Conservation (phyloP, 306 rosid genomes). For the Fagus crenata region DNA sequence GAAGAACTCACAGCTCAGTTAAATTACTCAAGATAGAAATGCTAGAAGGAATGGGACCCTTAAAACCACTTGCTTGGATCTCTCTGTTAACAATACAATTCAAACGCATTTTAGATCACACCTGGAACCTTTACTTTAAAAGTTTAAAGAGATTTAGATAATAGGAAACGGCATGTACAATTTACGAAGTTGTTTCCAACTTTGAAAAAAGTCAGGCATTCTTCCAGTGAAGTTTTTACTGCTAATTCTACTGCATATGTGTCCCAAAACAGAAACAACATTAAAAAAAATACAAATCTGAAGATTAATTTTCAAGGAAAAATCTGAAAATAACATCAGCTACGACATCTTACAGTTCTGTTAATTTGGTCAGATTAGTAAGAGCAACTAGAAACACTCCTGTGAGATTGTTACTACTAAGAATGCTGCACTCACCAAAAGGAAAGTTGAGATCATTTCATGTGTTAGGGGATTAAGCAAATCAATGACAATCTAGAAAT, state of each 20-base stretch:
- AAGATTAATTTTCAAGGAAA: background rate
- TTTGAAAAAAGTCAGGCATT: constrained; percentile 20
- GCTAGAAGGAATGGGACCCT: too few relatives aligned
- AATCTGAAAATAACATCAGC: background rate
- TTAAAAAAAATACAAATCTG: background rate
- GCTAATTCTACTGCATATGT: constrained; percentile 26
- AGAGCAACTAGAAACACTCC: constrained; percentile 27
- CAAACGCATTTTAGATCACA: background rate
- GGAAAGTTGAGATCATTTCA: background rate
- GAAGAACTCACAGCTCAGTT: too few relatives aligned
- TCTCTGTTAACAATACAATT: constrained; percentile 17
- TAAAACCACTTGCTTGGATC: too few relatives aligned
- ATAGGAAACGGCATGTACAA: constrained; percentile 29
- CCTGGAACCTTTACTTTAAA: background rate
- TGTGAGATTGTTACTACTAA: constrained; percentile 24
- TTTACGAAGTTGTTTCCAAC: constrained; percentile 11
- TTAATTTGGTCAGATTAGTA: constrained; percentile 12
- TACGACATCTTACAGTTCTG: background rate
- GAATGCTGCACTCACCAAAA: constrained; percentile 18
- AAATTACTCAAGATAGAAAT: too few relatives aligned
- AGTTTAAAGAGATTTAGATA: constrained; percentile 15
- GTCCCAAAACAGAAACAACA: background rate
- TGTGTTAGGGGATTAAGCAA: background rate
- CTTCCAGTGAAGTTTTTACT: constrained; percentile 42
- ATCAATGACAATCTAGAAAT: background rate